phyloP scores from a whole-genome alignment of 169 alveolate genomes.

The Plasmodium relictum region DNA sequence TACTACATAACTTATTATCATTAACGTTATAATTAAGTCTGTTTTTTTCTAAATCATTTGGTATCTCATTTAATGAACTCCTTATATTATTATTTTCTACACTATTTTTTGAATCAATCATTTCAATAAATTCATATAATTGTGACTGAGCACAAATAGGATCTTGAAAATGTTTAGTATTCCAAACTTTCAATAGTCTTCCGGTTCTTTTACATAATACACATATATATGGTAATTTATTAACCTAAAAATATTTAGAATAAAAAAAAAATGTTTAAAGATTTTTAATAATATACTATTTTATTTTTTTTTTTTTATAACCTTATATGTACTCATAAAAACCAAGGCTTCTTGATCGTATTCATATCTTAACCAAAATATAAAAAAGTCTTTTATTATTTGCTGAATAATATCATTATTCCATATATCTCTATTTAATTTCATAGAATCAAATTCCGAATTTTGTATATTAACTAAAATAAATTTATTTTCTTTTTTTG shows the following conservation, averaged over 20 bases:
- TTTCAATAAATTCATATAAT: constrained; percentile 62
- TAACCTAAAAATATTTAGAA: constrained; percentile 10
- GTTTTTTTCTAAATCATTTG: neutral
- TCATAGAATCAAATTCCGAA: constrained; percentile 56
- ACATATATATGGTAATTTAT: constrained; percentile 55
- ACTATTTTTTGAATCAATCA: constrained; percentile 21
- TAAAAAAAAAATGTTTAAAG: neutral
- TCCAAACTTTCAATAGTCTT: constrained; percentile 76
- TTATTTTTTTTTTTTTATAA: neutral
- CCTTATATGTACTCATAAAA: constrained; percentile 67
- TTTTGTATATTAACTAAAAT: constrained; percentile 50
- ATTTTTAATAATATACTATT: neutral
- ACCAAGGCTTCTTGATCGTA: constrained; percentile 49
- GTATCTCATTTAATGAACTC: neutral
- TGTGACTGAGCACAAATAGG: constrained; percentile 75
- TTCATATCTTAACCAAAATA: constrained; percentile 66
- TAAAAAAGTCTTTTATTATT: constrained; percentile 51
- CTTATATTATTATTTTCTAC: neutral
- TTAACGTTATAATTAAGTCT: neutral
- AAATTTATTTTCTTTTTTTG: constrained; percentile 51
- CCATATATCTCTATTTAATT: constrained; percentile 69
- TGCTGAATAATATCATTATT: constrained; percentile 54
- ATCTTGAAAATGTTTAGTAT: constrained; percentile 46
- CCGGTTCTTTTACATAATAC: constrained; percentile 64
- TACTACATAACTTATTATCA: neutral